A percentile compares a stretch with the other conserved stretches of the same genome.
Conservation (phyloP, 805 yeast species). For the Candida insectalens region DNA sequence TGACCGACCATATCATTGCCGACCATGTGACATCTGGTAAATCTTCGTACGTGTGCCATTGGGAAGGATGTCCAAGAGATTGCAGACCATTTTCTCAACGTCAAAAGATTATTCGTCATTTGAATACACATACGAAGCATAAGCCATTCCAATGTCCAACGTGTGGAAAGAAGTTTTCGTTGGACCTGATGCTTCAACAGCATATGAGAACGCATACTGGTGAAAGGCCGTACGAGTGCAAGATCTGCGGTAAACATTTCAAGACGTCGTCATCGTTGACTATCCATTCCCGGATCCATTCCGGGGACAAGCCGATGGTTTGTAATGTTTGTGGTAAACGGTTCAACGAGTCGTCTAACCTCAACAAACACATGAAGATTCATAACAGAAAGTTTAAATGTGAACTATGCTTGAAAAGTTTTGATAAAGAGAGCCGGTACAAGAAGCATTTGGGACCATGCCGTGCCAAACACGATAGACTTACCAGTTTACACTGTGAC, state of each 20-base stretch:
- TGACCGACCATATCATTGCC: slow-evolving; percentile 62
- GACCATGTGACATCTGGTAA: slow-evolving; percentile 71
- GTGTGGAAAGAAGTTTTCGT: slow-evolving; percentile 69
- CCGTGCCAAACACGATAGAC: too few species aligned
- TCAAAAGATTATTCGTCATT: slow-evolving; percentile 78
- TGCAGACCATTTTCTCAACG: slow-evolving; percentile 64
- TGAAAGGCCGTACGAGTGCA: slow-evolving; percentile 76
- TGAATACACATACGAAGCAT: slow-evolving; percentile 80
- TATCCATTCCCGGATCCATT: slow-evolving; percentile 77
- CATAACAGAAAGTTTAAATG: slow-evolving; percentile 53
- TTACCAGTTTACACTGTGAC: neutral
- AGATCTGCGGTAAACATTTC: slow-evolving; percentile 64
- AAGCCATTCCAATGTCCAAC: slow-evolving; percentile 66
- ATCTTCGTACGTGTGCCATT: slow-evolving; percentile 57
- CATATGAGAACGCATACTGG: slow-evolving; percentile 84
- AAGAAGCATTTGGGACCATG: slow-evolving; percentile 26
- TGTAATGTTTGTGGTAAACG: slow-evolving; percentile 78
- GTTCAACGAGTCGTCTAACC: slow-evolving; percentile 82
- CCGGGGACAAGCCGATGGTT: slow-evolving; percentile 79
- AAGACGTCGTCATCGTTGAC: slow-evolving; percentile 77
- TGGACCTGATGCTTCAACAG: slow-evolving; percentile 66
- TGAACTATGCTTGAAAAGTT: slow-evolving; percentile 40
- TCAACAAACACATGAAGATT: slow-evolving; percentile 78
- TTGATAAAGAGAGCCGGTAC: slow-evolving; percentile 33
- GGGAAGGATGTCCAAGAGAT: slow-evolving; percentile 69